Percentiles rank a stretch among this genome's conserved stretches.
Evolutionary conservation across 306 rosid species (phyloP).

Genomic region (Cicer arietinum): DNA sequence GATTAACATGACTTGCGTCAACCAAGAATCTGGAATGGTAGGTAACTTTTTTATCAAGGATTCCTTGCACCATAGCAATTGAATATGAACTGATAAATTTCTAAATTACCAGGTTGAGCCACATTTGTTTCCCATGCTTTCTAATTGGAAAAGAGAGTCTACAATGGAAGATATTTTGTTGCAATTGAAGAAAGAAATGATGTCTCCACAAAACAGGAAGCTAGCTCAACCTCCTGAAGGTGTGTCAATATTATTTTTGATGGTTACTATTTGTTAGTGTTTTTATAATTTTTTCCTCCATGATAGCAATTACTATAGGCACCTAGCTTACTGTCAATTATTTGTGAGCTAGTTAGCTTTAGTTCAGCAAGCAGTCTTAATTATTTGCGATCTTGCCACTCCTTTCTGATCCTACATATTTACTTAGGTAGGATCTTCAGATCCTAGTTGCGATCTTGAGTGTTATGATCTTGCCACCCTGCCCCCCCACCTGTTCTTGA

Average conservation of each 20-base stretch:
- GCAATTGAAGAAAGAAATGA: conserved; percentile 97
- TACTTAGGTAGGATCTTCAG: too few relatives aligned
- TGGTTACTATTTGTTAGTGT: background rate
- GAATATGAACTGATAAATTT: conserved; percentile 48
- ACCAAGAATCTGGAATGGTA: conserved; percentile 91
- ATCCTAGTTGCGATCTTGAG: too few relatives aligned
- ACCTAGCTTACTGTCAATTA: background rate
- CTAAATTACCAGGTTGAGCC: conserved; percentile 83
- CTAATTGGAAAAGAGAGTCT: conserved; percentile 89
- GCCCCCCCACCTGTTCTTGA: too few relatives aligned
- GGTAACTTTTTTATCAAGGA: conserved; percentile 42
- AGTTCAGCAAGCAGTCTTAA: conserved; percentile 1
- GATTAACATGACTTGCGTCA: conserved; percentile 92
- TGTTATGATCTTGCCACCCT: too few relatives aligned
- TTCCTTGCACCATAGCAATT: conserved; percentile 28
- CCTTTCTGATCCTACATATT: too few relatives aligned
- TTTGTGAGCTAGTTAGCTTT: conserved; percentile 18
- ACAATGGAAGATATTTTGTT: conserved; percentile 90
- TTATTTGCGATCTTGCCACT: too few relatives aligned
- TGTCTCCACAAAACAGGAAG: conserved; percentile 90
- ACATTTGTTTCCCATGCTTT: conserved; percentile 85
- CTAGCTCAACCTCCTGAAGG: conserved; percentile 97
- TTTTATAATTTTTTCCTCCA: background rate
- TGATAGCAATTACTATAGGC: conserved; percentile 9
- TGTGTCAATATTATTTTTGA: conserved; percentile 43